Base-by-base conservation (phyloP, 1,284 basidiomycete species). In the Exsudoporus floridanus region DNA sequence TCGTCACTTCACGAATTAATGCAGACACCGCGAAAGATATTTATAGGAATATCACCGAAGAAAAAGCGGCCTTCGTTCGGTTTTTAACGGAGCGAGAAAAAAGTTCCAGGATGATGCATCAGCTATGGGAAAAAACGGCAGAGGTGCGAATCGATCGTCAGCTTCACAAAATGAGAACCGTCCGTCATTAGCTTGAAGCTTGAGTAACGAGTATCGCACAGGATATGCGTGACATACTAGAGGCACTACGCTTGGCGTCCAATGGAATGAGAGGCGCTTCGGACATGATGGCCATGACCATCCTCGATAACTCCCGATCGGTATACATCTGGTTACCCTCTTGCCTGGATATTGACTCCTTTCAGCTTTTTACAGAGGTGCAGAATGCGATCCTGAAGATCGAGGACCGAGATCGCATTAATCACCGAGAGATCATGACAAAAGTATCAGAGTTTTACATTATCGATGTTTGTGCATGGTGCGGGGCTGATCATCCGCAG, bases 21-120 rank as follows among this genome's bases (percentile, higher is more conserved):
- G 16, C 23, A 89, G 88, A 90, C 57, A 71, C 76, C 35, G 87
- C 88, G 1, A 80, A 78, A 58, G 80, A 86, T 51, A 76, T 85
- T 28, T 88, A 88, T 70, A 74, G 70, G 47, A 89, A 89, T 55
- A 75, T 78, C 21, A 86, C 84, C 0, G 52, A 78, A 14, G 83
- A 87, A 55, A 82, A 85, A 53, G 63, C 79, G 12, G 64, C 72
- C 21, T 61, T 88, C 21, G 58, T 87, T 25, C 74, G 71, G n/a
- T 65, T 75, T 57, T 55, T 87, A 9, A 61, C 69, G n/a, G 65
- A 72, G 13, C 73, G 76, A 36, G 80, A 83, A 62, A 71, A 72
- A 41, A 50, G 37, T 3, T 59, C 73, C 31, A 63, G 66, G 50
- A 57, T 62, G 31, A 60, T 57, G 46, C 61, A 66, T 27, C 52